Evolutionary conservation across 176 grass and related monocot species (phyloP), one percentile per base, ranked within the genome.

Genomic region (Hsuehochloa calcarea): DNA sequence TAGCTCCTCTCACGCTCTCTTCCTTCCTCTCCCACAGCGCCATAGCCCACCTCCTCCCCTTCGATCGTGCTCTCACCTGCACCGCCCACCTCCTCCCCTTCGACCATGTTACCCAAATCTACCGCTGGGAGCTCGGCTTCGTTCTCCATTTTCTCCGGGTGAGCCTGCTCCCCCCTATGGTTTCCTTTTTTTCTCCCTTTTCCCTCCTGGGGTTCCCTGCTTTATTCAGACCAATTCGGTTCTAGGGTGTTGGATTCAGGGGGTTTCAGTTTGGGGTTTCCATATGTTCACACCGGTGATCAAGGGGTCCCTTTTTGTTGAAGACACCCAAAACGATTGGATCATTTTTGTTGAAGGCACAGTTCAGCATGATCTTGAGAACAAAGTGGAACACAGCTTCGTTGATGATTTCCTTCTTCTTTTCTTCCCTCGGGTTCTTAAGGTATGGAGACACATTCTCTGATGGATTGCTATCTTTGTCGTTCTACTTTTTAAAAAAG

Each of bases 281-380:
- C 80, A 98, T 93, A 93, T 95, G 54, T 98, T 98, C 56, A 88
- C 93, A 87, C 93, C 89, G 80, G 74, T 98, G 80, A 93, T 98
- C 58, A 15, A 93, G 76, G 80, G 79, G 23, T n/a, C n/a, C n/a
- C n/a, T n/a, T n/a, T n/a, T n/a, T n/a, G n/a, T n/a, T n/a, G n/a
- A n/a, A n/a, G 1, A 97, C 94, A 83, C 94, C 94, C 85, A 97
- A 88, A 82, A 97, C 92, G 4, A 97, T 97, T 17, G 94, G 94
- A 70, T 97, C 94, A 83, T 94, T 97, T 85, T 94, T 97, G 89
- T 94, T 97, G 37, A 97, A 97, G 44, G 92, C 82, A 85, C 94
- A 94, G 47, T 97, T 92, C 44, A 90, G 92, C 92, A 94, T 97
- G 50, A 97, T 97, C 83, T 88, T 92, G 40, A 97, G 87, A 80